Percentiles rank a stretch among this genome's conserved stretches.
Evolutionary conservation across 352 stramenopile genomes (phyloP).

Genomic region (Globisporangium iwayamae): DNA sequence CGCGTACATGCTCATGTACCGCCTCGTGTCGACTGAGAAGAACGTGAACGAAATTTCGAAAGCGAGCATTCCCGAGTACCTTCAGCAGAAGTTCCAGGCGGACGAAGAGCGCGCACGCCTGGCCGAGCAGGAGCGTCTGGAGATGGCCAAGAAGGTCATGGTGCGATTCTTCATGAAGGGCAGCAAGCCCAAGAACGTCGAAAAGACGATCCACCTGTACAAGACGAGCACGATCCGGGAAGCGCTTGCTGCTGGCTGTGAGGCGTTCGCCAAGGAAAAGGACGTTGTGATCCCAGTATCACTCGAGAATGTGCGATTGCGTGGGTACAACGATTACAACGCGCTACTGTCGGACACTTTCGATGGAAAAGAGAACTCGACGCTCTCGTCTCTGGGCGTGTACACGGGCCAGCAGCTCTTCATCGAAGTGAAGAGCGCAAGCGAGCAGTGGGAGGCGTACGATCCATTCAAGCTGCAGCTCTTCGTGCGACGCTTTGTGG

Average conservation of each 20-base stretch:
- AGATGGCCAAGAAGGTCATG: slow-evolving; percentile 73
- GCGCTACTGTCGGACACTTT: slow-evolving; percentile 63
- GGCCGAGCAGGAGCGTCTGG: slow-evolving; percentile 60
- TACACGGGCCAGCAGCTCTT: slow-evolving; percentile 75
- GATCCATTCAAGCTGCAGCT: slow-evolving; percentile 65
- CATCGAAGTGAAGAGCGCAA: slow-evolving; percentile 57
- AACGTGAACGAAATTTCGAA: slow-evolving; percentile 65
- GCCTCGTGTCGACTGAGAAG: slow-evolving; percentile 57
- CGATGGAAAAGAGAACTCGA: slow-evolving; percentile 48
- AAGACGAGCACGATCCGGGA: slow-evolving; percentile 65
- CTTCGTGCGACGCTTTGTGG: slow-evolving; percentile 62
- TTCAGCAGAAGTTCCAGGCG: slow-evolving; percentile 58
- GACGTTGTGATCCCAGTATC: slow-evolving; percentile 40
- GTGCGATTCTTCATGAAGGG: slow-evolving; percentile 82
- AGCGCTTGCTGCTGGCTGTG: slow-evolving; percentile 35
- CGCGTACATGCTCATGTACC: slow-evolving; percentile 92
- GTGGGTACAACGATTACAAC: slow-evolving; percentile 78
- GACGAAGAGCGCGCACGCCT: slow-evolving; percentile 59
- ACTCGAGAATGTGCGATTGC: slow-evolving; percentile 56
- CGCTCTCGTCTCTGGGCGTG: slow-evolving; percentile 51
- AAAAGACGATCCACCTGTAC: slow-evolving; percentile 74
- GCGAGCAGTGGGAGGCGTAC: slow-evolving; percentile 62
- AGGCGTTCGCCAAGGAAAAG: slow-evolving; percentile 60
- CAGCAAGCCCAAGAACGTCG: slow-evolving; percentile 54
- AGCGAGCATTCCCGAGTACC: slow-evolving; percentile 60